phyloP scores from a whole-genome alignment of 2,329 filamentous ascomycete genomes.

The Phaeosphaeriaceae sp. region DNA sequence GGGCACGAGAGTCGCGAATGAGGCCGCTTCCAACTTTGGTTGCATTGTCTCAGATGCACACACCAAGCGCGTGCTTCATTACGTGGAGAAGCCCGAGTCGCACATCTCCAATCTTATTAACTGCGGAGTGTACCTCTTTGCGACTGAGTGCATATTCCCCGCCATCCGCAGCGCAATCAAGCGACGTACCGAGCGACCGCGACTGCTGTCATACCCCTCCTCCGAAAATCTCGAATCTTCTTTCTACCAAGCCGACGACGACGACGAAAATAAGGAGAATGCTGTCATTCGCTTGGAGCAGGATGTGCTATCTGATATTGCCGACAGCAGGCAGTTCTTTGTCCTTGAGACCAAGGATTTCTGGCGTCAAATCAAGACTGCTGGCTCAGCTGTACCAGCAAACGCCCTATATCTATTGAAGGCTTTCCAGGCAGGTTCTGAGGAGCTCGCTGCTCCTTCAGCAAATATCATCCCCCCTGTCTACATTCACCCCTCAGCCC shows the following conservation, averaged over 20 bases:
- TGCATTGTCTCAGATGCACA: slow-evolving; percentile 96
- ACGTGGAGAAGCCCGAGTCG: slow-evolving; percentile 98
- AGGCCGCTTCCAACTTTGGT: slow-evolving; percentile 93
- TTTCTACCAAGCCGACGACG: slow-evolving; percentile 66
- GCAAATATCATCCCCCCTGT: slow-evolving; percentile 90
- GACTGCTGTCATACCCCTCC: slow-evolving; percentile 92
- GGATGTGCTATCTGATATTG: slow-evolving; percentile 93
- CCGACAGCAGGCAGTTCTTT: slow-evolving; percentile 97
- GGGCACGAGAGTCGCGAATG: slow-evolving; percentile 87
- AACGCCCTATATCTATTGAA: slow-evolving; percentile 97
- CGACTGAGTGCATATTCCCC: slow-evolving; percentile 94
- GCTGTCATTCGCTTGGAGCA: slow-evolving; percentile 95
- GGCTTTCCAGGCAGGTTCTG: slow-evolving; percentile 81
- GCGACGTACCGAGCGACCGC: slow-evolving; percentile 87
- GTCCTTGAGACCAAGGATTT: slow-evolving; percentile 99
- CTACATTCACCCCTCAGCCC: slow-evolving; percentile 91
- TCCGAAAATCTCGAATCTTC: slow-evolving; percentile 86
- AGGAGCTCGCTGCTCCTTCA: slow-evolving; percentile 82
- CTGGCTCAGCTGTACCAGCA: slow-evolving; percentile 93
- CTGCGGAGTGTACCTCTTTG: slow-evolving; percentile 97
- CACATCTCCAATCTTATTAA: slow-evolving; percentile 99
- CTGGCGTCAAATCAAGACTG: slow-evolving; percentile 99
- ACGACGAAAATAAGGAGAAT: slow-evolving; percentile 76
- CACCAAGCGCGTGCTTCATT: slow-evolving; percentile 94
- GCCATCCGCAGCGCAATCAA: slow-evolving; percentile 94